Conservation (phyloP, 345 rosid species). For the Eucalyptus tenuipes region DNA sequence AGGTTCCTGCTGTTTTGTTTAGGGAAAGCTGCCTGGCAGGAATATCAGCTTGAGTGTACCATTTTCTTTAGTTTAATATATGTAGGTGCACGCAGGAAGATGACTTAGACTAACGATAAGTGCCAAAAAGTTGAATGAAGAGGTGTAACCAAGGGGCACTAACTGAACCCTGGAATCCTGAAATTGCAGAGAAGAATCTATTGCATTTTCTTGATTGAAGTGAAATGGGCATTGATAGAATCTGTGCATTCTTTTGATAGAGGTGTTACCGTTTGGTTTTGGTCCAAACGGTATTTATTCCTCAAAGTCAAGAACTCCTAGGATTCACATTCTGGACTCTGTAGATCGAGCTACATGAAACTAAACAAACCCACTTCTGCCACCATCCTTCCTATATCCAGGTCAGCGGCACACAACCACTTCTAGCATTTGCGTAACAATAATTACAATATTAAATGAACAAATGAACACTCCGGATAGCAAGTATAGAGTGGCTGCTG, state of each 20-base stretch:
- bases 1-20: neutral
- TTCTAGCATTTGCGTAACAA: neutral
- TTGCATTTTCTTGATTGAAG: neutral
- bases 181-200: neutral
- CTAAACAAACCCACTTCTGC: neutral
- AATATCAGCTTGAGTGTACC: neutral
- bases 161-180: neutral
- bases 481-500: neutral
- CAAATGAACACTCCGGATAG: neutral
- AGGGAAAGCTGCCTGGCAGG: neutral
- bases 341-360: neutral
- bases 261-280: neutral
- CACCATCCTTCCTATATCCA: neutral
- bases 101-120: neutral
- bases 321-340: neutral
- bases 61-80: neutral
- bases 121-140: neutral
- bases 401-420: neutral
- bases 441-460: neutral
- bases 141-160: neutral
- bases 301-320: neutral
- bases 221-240: neutral
- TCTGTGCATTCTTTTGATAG: neutral
- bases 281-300: neutral
- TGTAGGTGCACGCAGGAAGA: neutral